A percentile compares a stretch with the other conserved stretches of the same genome.
Conservation (phyloP, 805 yeast genomes). For the Pichia exigua region DNA sequence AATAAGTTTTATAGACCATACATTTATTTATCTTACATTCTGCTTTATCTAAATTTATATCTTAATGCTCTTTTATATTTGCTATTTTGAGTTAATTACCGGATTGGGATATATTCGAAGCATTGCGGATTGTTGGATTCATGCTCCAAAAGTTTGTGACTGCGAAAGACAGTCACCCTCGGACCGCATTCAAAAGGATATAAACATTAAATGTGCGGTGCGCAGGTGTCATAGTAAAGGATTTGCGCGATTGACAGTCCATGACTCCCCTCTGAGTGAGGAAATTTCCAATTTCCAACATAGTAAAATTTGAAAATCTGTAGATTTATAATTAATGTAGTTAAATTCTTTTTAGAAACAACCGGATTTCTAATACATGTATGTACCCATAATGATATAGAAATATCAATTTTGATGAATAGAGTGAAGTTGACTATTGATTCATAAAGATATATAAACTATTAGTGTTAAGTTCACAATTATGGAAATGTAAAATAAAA, state of each 20-base stretch:
- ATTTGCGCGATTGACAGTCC: no score
- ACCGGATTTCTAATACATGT: not conserved
- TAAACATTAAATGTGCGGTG: not conserved
- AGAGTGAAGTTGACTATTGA: no score
- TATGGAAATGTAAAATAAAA: not conserved
- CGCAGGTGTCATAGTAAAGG: not conserved
- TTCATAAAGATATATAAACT: no score
- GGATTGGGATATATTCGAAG: not conserved
- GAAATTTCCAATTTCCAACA: not conserved
- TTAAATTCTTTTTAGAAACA: not conserved
- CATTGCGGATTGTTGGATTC: not conserved
- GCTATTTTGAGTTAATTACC: not conserved
- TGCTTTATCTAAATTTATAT: not conserved
- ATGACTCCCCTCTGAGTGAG: not conserved
- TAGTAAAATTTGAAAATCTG: not conserved
- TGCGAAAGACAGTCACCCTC: not conserved
- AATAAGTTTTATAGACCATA: constrained; percentile 3
- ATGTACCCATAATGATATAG: not conserved
- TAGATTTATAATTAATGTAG: no score
- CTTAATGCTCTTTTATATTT: not conserved
- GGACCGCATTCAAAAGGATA: not conserved
- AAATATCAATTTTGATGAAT: not conserved
- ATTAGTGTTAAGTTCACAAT: no score
- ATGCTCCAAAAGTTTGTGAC: not conserved
- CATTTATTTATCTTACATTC: not conserved